Percentiles rank a stretch among this genome's conserved stretches.
These are phyloP conservation scores for Oryza meyeriana DNA, from an alignment of 176 grass and related monocot genomes.

Conservation along the genomic window DNA sequence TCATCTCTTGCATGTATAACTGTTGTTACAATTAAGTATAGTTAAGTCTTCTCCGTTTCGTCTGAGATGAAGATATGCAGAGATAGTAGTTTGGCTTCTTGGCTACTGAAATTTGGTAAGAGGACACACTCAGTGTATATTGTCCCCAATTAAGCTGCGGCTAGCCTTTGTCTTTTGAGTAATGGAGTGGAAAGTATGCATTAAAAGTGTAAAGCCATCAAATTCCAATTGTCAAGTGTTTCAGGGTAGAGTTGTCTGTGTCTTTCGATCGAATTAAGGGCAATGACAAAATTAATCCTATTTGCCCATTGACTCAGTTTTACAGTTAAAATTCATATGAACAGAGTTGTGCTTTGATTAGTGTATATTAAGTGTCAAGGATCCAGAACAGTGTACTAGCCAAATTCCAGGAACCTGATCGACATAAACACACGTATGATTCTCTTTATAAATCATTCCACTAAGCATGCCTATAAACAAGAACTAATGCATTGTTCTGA, in stretches of 20 bases:
- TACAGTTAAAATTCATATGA: neutral
- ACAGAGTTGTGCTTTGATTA: neutral
- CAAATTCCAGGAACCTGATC: neutral
- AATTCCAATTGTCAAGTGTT: too few species aligned
- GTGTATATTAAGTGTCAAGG: neutral
- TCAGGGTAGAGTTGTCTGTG: too few species aligned
- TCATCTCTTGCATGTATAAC: neutral
- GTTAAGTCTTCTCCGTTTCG: neutral
- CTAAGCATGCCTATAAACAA: neutral
- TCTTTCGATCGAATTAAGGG: too few species aligned
- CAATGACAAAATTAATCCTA: neutral
- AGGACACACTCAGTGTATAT: conserved; percentile 1
- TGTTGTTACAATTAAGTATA: neutral
- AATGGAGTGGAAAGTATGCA: neutral
- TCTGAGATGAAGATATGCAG: neutral
- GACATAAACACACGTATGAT: neutral
- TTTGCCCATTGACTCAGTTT: neutral
- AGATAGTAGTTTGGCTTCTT: conserved; percentile 29
- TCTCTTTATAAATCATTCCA: neutral
- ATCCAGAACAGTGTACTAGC: neutral
- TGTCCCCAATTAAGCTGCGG: neutral
- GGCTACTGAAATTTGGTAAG: conserved; percentile 35
- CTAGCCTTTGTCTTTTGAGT: conserved; percentile 1
- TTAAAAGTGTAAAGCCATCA: too few species aligned
- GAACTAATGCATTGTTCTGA: neutral